A percentile compares a stretch with the other conserved stretches of the same genome.
Conservation (phyloP, 441 rosid genomes). For the Metrosideros polymorpha region DNA sequence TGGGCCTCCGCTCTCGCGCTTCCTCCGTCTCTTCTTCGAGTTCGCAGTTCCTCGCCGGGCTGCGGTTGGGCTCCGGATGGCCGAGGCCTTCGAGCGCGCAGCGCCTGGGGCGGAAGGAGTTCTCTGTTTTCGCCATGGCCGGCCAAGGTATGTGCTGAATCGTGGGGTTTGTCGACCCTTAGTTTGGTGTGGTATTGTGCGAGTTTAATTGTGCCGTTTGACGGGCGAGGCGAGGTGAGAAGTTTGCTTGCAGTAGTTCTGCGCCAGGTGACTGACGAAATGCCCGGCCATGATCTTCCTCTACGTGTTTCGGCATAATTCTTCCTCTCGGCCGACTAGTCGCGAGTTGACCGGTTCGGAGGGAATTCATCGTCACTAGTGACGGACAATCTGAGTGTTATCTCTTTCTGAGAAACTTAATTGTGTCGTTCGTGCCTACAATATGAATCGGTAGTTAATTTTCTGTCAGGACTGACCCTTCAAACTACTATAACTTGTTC, state of each 20-base stretch:
- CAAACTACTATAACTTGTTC: background rate
- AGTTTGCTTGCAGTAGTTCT: background rate
- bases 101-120: slow-evolving; percentile 26
- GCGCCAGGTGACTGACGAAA: background rate
- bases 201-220: background rate
- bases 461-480: background rate
- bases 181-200: background rate
- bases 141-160: slow-evolving; percentile 36
- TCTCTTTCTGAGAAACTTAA: background rate
- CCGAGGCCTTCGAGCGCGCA: slow-evolving; percentile 16
- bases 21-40: slow-evolving; percentile 36
- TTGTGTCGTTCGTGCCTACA: background rate
- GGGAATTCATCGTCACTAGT: background rate
- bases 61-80: slow-evolving; percentile 23
- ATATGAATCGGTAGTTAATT: background rate
- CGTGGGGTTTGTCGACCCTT: background rate
- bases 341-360: background rate
- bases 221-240: background rate
- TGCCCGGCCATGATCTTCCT: background rate
- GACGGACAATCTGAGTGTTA: background rate
- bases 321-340: background rate
- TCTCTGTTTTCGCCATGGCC: slow-evolving; percentile 66
- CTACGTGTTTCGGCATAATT: background rate
- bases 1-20: slow-evolving; percentile 42
- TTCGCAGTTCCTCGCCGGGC: slow-evolving; percentile 40